These are phyloP conservation scores for Mycosphaerella sp. DNA, from an alignment of 2,329 filamentous ascomycete species.

Conservation along the genomic window DNA sequence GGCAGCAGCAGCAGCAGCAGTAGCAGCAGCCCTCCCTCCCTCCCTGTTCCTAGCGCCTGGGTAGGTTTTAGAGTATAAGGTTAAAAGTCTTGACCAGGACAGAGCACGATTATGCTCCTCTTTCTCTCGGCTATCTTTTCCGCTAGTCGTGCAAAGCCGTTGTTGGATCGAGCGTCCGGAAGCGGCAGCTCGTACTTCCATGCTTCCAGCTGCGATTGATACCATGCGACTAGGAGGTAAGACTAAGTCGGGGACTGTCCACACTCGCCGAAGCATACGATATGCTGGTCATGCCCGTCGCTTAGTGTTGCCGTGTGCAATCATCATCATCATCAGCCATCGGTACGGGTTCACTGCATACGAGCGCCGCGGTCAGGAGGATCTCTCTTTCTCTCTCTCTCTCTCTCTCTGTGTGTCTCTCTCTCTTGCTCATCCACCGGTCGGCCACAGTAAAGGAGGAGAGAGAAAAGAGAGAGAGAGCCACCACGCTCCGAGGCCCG, in stretches of 20 bases:
- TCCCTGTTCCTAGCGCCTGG: background rate
- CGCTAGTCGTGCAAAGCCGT: background rate
- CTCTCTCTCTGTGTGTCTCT: too few relatives aligned
- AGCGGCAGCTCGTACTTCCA: background rate
- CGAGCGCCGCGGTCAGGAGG: background rate
- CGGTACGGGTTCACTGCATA: background rate
- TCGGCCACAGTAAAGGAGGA: background rate
- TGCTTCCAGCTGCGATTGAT: background rate
- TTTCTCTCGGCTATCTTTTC: background rate
- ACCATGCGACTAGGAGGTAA: background rate
- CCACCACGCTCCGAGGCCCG: background rate
- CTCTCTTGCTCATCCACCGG: too few relatives aligned
- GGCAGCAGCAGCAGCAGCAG: background rate
- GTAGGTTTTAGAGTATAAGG: conserved; percentile 7
- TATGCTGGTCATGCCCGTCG: background rate
- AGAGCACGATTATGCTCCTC: background rate
- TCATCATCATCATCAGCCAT: background rate
- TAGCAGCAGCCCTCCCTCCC: too few relatives aligned
- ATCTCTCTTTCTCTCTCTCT: background rate
- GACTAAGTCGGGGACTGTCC: background rate
- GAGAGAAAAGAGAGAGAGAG: background rate
- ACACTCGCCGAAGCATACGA: background rate
- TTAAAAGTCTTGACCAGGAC: conserved; percentile 5
- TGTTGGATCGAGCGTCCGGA: conserved; percentile 1
- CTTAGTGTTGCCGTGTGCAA: conserved; percentile 3